Percentiles rank a stretch among this genome's conserved stretches.
phyloP scores from a whole-genome alignment of 768 basidiomycete genomes.

The Leccinum rimulosum region DNA sequence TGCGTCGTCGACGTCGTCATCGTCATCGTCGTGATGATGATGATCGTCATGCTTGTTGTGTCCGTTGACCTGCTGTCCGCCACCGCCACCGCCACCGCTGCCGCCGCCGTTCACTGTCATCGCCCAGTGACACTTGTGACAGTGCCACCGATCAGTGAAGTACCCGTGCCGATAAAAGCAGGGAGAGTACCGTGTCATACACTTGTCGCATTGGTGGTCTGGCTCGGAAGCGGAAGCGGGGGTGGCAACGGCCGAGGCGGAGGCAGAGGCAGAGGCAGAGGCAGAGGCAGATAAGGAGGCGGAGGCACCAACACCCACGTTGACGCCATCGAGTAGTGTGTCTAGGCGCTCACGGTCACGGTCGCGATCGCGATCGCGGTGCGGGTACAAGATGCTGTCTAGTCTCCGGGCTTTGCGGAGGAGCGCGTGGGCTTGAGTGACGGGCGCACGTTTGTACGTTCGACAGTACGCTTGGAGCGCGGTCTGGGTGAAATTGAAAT shows the following conservation, averaged over 20 bases:
- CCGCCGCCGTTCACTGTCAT: slow-evolving; percentile 6
- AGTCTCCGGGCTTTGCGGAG: slow-evolving; percentile 87
- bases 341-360: neutral
- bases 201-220: slow-evolving; percentile 52
- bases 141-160: slow-evolving; percentile 32
- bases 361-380: slow-evolving; percentile 21
- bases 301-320: neutral
- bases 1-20: neutral
- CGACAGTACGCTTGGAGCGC: slow-evolving; percentile 86
- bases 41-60: neutral
- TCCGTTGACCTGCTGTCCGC: neutral
- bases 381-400: slow-evolving; percentile 61
- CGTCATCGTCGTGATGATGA: neutral
- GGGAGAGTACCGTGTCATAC: slow-evolving; percentile 71
- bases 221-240: slow-evolving; percentile 10
- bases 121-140: slow-evolving; percentile 45
- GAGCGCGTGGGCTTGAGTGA: slow-evolving; percentile 74
- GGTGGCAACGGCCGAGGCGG: neutral
- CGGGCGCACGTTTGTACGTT: slow-evolving; percentile 77
- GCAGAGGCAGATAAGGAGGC: neutral
- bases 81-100: neutral
- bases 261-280: neutral
- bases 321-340: neutral
- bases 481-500: slow-evolving; percentile 47
- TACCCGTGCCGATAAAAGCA: slow-evolving; percentile 56